phyloP scores from a whole-genome alignment of 768 basidiomycete genomes.

The Boletus insuetus region DNA sequence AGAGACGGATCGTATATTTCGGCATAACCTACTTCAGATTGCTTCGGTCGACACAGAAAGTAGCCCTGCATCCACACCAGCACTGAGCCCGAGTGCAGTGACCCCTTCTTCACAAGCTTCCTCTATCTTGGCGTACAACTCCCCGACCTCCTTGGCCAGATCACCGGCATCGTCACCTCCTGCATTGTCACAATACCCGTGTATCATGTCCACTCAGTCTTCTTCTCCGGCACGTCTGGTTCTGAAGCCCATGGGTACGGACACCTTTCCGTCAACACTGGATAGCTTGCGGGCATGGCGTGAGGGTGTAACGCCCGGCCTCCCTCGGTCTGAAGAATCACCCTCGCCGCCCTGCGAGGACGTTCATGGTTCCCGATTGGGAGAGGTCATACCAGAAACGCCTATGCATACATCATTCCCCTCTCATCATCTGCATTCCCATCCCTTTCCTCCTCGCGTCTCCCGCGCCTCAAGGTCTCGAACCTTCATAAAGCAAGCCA shows the following conservation, averaged over 20 bases:
- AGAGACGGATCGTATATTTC: constrained; percentile 33
- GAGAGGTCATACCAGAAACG: constrained; percentile 9
- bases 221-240: constrained; percentile 16
- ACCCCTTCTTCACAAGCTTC: constrained; percentile 21
- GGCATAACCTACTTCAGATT: constrained; percentile 17
- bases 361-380: neutral
- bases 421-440: constrained; percentile 6
- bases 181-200: constrained; percentile 7
- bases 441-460: neutral
- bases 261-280: constrained; percentile 31
- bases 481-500: constrained; percentile 26
- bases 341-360: constrained; percentile 15
- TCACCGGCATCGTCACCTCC: constrained; percentile 17
- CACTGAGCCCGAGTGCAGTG: constrained; percentile 19
- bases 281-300: constrained; percentile 31
- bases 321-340: constrained; percentile 17
- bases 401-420: constrained; percentile 2
- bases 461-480: constrained; percentile 13
- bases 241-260: constrained; percentile 29
- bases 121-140: constrained; percentile 12
- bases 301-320: constrained; percentile 18
- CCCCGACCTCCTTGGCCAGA: constrained; percentile 12
- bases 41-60: constrained; percentile 14
- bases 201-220: constrained; percentile 13
- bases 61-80: constrained; percentile 25